A percentile compares a stretch with the other conserved stretches of the same genome.
Conservation (phyloP, 2,329 filamentous ascomycete species). For the Xylaria sp. region DNA sequence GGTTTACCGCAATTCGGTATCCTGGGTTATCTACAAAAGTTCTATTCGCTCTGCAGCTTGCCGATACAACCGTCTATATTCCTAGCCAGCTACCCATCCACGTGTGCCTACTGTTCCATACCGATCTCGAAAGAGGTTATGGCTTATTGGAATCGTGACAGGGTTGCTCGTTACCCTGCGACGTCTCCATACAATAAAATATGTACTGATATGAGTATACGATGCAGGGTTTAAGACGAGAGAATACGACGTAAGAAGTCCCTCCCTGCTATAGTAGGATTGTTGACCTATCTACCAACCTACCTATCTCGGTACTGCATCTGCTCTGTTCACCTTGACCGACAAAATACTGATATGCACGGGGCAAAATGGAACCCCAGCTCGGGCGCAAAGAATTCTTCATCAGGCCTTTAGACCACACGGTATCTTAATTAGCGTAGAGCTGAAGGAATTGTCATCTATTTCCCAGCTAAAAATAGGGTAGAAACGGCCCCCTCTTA, state of each 20-base stretch:
- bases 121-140: conserved; percentile 3
- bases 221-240: conserved; percentile 2
- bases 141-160: conserved; percentile 21
- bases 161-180: conserved; percentile 13
- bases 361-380: neutral
- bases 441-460: conserved; percentile 1
- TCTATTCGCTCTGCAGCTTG: neutral
- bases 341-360: neutral
- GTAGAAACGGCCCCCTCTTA: neutral
- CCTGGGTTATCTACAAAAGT: neutral
- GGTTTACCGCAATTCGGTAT: too few species aligned
- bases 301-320: neutral
- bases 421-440: neutral
- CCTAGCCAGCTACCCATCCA: neutral
- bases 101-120: neutral
- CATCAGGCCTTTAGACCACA: neutral
- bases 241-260: conserved; percentile 16
- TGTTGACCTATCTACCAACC: neutral
- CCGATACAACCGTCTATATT: neutral
- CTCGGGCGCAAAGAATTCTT: neutral
- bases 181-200: neutral
- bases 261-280: conserved; percentile 13
- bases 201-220: conserved; percentile 3
- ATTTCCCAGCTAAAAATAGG: neutral
- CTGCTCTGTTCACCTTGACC: neutral